Evolutionary conservation across 345 rosid genomes (phyloP).

Genomic region (Syzygium grande): DNA sequence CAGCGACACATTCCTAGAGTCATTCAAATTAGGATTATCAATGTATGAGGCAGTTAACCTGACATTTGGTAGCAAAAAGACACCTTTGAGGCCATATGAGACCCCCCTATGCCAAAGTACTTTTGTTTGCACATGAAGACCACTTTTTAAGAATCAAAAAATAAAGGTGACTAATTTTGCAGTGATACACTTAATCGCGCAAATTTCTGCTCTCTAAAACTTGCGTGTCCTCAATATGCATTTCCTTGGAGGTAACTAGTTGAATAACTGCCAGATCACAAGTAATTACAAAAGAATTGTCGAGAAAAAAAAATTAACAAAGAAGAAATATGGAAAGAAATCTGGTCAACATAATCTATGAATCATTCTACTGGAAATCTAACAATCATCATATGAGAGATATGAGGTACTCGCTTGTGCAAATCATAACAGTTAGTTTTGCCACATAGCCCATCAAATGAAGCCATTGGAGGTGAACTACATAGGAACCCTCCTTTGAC

Average conservation of each 20-base stretch:
- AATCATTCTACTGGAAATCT: background rate
- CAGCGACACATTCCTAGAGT: conserved; percentile 27
- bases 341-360: background rate
- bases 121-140: background rate
- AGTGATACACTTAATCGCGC: background rate
- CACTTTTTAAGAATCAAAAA: background rate
- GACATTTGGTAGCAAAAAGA: background rate
- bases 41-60: background rate
- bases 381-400: background rate
- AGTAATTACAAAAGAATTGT: background rate
- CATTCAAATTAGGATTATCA: background rate
- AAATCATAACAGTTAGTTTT: background rate
- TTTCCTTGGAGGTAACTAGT: background rate
- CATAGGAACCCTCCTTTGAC: background rate
- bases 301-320: background rate
- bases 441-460: background rate
- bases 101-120: background rate
- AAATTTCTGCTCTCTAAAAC: background rate
- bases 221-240: background rate
- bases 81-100: background rate
- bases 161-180: background rate
- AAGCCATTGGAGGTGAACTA: background rate
- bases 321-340: background rate
- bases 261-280: background rate
- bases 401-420: background rate